Evolutionary conservation across 2,329 filamentous ascomycete genomes (phyloP).

Genomic region (Neonectria neomacrospora): DNA sequence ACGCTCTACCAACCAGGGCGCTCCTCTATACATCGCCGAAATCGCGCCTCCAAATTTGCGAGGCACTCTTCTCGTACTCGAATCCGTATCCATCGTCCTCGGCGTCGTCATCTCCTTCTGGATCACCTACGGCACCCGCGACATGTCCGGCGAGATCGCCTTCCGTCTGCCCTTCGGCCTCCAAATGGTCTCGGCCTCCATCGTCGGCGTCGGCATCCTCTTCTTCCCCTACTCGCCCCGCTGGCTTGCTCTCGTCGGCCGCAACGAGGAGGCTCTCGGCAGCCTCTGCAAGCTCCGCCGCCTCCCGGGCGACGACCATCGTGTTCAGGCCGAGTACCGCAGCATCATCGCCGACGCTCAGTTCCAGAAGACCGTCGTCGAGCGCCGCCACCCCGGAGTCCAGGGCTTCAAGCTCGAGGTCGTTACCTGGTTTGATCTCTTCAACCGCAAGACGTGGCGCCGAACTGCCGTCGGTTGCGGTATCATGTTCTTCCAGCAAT

Average conservation of each 20-base stretch:
- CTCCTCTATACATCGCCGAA: conserved; percentile 44
- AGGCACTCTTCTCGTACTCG: conserved; percentile 47
- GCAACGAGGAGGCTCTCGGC: conserved; percentile 53
- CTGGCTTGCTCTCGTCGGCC: conserved; percentile 54
- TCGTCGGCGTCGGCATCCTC: conserved; percentile 52
- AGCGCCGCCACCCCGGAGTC: conserved; percentile 41
- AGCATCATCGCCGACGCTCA: conserved; percentile 61
- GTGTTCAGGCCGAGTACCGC: conserved; percentile 58
- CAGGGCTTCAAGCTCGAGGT: conserved; percentile 54
- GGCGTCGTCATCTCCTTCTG: conserved; percentile 46
- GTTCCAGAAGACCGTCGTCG: conserved; percentile 50
- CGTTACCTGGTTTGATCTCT: conserved; percentile 58
- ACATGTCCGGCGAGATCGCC: conserved; percentile 53
- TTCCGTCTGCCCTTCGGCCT: conserved; percentile 60
- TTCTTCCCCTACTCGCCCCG: conserved; percentile 60
- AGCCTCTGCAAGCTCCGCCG: conserved; percentile 52
- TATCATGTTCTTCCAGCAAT: conserved; percentile 28
- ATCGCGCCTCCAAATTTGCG: conserved; percentile 44
- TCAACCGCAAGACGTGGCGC: conserved; percentile 46
- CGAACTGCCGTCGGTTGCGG: conserved; percentile 24
- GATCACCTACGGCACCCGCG: conserved; percentile 57
- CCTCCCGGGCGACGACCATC: conserved; percentile 54
- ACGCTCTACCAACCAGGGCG: conserved; percentile 21
- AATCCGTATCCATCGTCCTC: conserved; percentile 47
- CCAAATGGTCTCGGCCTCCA: conserved; percentile 46